Base-by-base conservation (phyloP, 2,329 filamentous ascomycete species). In the Exophiala oligosperma region DNA sequence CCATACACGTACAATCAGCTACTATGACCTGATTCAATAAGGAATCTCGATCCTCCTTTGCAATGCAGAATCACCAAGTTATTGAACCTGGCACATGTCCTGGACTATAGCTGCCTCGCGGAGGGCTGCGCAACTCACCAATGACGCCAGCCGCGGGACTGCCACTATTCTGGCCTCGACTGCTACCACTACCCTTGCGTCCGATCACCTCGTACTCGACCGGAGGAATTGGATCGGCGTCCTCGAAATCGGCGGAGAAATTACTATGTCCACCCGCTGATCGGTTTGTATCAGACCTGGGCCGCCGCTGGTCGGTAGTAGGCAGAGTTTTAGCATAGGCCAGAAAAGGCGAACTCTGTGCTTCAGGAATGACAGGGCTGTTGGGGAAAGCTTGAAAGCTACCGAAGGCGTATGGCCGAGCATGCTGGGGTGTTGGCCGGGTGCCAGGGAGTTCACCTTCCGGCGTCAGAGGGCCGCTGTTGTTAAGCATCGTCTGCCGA, bases 401-500 rank as follows among this genome's bases (percentile, higher is more conserved):
- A 44, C 61, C 60, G 37, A 66, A 66, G n/a, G 59, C 50, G 32
- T 64, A 65, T 4, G 60, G 54, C 9, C 65, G 62, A 11, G 59
- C 52, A 41, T 58, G 52, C 38, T 65, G 63, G 17, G 73, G 64
- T 38, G 72, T 64, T 56, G 71, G 67, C 58, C 76, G 77, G 8
- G 81, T 82, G 56, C 81, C 81, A 24, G 83, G 81, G 12, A 85
- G 71, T 32, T 79, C 77, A 28, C 81, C 82, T 71, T 86, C 84
- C n/a, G 84, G 84, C n/a, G 83, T 85, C 49, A 78, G 67, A 35
- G 75, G 75, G n/a, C 73, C 76, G 52, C 71, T 71, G 44, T 74
- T 75, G 64, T 74, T 64, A 53, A 74, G 72, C 68, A 74, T 73
- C 54, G 74, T 75, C 56, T 76, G 74, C 47, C 78, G 74, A 56